A percentile compares a stretch with the other conserved stretches of the same genome.
Conservation (phyloP, 148 eudicot species). For the Beta vulgaris region DNA sequence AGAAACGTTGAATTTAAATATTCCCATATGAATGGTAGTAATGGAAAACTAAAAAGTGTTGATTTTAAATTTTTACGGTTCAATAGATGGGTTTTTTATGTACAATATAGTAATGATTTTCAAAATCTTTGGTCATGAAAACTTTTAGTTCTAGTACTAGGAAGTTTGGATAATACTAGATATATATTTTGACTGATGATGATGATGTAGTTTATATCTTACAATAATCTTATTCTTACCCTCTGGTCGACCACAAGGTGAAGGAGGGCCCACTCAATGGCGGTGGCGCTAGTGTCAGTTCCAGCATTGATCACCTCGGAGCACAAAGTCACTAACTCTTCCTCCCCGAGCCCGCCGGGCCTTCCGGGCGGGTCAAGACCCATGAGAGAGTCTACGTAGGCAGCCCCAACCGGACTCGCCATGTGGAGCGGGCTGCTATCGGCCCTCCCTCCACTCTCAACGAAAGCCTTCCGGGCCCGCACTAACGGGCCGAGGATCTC, state of each 20-base stretch:
- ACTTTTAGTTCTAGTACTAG: too few species aligned
- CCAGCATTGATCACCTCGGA: conserved; percentile 92
- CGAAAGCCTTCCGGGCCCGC: conserved; percentile 52
- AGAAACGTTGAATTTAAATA: too few species aligned
- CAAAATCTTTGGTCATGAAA: too few species aligned
- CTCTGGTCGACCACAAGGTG: conserved; percentile 72
- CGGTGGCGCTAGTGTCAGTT: conserved; percentile 85
- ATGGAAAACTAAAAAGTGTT: too few species aligned
- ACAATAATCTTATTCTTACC: too few species aligned
- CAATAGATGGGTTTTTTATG: too few species aligned
- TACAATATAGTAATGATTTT: too few species aligned
- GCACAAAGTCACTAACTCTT: conserved; percentile 69
- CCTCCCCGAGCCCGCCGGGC: conserved; percentile 48
- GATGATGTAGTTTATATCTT: too few species aligned
- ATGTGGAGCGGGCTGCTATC: conserved; percentile 40
- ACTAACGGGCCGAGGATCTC: conserved; percentile 68
- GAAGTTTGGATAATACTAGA: too few species aligned
- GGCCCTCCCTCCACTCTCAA: conserved; percentile 45
- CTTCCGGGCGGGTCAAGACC: conserved; percentile 46
- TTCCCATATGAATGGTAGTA: too few species aligned
- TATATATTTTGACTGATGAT: too few species aligned
- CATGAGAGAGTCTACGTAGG: conserved; percentile 79
- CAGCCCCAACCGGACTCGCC: conserved; percentile 91
- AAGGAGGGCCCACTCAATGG: conserved; percentile 82
- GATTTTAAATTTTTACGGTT: too few species aligned